Evolutionary conservation across 2,329 filamentous ascomycete species (phyloP), one percentile per base, ranked within the genome.

Genomic region (Byssoonygena ceratinophila): DNA sequence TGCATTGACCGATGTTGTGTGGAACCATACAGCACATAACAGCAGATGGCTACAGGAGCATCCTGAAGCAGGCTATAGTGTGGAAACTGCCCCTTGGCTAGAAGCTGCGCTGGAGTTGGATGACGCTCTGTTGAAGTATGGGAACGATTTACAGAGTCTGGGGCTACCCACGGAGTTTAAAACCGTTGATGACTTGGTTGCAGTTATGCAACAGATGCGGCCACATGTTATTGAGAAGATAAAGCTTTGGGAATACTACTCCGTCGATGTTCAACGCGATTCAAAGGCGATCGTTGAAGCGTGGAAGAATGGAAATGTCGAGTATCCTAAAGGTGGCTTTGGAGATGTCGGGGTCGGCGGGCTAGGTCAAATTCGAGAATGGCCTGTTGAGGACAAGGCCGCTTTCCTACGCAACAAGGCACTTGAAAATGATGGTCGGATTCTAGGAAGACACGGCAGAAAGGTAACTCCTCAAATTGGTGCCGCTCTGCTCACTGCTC

Each of bases 21-120:
- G 92, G 75, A 98, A 98, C 64, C 92, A 98, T 71, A 98, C 92
- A 3, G 91, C 92, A 5, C 81, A 96, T 73, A 97, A 97, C 71
- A 94, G 86, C 69, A 80, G 84, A 61, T 98, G 92, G 92, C 78
- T 98, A 9, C 78, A 94, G 64, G 85, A 94, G 55, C 91, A 98
- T 64, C 92, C 94, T 0, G 92, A 98, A 61, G 85, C 89, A 41
- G 92, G 92, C 14, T 98, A 98, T 76, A 98, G 94, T 66, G 75
- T 95, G 58, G 82, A 83, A 37, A 97, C 91, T 0, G 90, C 92
- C 0, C 92, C 92, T 8, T 81, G 80, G 75, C 67, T 84, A 36
- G 73, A 77, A 59, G 69, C 79, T 40, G 80, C 81, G 3, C 74
- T 95, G 14, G 85, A 88, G 54, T 75, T 97, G n/a, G 83, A 94